A percentile compares a stretch with the other conserved stretches of the same genome.
Evolutionary conservation across 495 filamentous ascomycete species (phyloP).

Genomic region (Alectoria sarmentosa): DNA sequence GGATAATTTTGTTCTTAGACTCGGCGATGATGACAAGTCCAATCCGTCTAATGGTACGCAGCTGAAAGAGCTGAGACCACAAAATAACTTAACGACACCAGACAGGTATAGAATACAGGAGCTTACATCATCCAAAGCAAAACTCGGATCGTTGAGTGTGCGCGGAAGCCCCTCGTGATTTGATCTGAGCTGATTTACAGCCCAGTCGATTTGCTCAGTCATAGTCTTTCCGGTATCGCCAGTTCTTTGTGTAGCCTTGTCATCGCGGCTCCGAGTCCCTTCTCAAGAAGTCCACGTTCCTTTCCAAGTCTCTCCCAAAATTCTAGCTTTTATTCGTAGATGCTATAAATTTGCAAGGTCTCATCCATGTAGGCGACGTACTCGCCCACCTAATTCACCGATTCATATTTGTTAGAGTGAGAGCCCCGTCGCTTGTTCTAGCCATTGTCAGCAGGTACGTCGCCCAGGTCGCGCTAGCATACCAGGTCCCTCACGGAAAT

Average conservation of each 20-base stretch:
- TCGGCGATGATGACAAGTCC: conserved; percentile 9
- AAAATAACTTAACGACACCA: no score
- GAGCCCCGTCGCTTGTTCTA: conserved; percentile 6
- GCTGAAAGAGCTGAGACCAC: background rate
- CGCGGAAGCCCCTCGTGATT: no score
- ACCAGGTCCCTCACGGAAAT: conserved; percentile 16
- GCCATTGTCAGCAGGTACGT: background rate
- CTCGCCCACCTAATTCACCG: conserved; percentile 17
- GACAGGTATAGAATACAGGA: no score
- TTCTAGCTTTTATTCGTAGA: conserved; percentile 16
- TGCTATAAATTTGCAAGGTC: conserved; percentile 14
- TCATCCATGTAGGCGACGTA: conserved; percentile 19
- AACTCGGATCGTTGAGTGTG: no score
- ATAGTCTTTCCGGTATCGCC: no score
- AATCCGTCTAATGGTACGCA: conserved; percentile 8
- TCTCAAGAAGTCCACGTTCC: background rate
- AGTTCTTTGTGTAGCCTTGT: no score
- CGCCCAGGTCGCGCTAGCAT: background rate
- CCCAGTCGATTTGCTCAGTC: no score
- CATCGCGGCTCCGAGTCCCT: no score
- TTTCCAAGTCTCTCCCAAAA: conserved; percentile 4
- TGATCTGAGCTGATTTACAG: no score
- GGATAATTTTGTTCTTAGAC: conserved; percentile 37
- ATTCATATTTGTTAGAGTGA: conserved; percentile 12
- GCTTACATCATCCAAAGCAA: no score